Conservation (phyloP, 805 yeast species). For the Saturnispora mendoncae region DNA sequence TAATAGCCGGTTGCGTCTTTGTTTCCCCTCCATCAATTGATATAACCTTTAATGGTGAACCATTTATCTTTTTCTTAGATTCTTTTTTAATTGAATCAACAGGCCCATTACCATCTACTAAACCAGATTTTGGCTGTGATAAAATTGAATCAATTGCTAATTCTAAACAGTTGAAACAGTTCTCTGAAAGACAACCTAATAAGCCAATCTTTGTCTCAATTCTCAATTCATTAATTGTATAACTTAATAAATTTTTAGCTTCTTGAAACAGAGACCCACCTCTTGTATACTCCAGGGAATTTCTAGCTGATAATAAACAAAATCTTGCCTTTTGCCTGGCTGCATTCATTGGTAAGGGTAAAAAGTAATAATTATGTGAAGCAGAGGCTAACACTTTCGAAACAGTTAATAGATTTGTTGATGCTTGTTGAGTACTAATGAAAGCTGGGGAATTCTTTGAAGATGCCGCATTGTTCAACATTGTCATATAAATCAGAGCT, state of each 20-base stretch:
- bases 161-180: conserved; percentile 49
- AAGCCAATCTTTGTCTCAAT: conserved; percentile 42
- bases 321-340: conserved; percentile 56
- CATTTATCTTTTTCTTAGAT: conserved; percentile 15
- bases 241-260: conserved; percentile 47
- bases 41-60: conserved; percentile 20
- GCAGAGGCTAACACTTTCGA: conserved; percentile 33
- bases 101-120: background rate
- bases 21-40: background rate
- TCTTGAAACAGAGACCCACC: conserved; percentile 76
- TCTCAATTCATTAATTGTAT: conserved; percentile 41
- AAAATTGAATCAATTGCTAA: conserved; percentile 52
- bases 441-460: conserved; percentile 44
- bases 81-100: conserved; percentile 17
- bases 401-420: conserved; percentile 50
- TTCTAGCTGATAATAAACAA: conserved; percentile 58
- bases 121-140: conserved; percentile 36
- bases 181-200: conserved; percentile 54
- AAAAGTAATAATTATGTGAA: conserved; percentile 31
- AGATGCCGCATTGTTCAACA: conserved; percentile 38
- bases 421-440: conserved; percentile 60
- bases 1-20: conserved; percentile 20
- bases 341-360: conserved; percentile 58
- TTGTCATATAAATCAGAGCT: conserved; percentile 55
- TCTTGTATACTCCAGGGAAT: conserved; percentile 72